phyloP scores from a whole-genome alignment of 345 rosid genomes.

The Citrus hindsii region DNA sequence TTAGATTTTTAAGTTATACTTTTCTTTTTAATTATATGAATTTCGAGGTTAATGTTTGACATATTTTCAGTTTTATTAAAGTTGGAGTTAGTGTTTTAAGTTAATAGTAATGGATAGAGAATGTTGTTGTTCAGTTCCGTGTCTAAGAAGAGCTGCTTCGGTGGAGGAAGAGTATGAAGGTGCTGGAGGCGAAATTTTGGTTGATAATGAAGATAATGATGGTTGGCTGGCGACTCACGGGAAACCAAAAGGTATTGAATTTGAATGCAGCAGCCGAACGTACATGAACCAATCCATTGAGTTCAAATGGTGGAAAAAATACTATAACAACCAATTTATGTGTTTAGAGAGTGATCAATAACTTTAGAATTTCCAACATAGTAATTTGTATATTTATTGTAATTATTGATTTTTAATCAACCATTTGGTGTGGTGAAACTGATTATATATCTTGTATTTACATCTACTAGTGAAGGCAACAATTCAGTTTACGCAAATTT shows the following conservation, averaged over 20 bases:
- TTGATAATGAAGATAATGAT: conserved; percentile 92
- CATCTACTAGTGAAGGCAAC: neutral
- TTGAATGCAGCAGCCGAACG: neutral
- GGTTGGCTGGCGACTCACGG: conserved; percentile 99
- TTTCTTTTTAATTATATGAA: neutral
- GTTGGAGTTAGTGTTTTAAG: neutral
- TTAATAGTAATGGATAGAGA: neutral
- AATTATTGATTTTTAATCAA: neutral
- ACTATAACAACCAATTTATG: neutral
- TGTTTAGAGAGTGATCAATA: neutral
- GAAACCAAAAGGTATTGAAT: conserved; percentile 70
- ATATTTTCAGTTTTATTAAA: neutral
- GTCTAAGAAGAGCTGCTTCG: conserved; percentile 87
- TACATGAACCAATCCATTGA: neutral
- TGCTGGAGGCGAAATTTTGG: conserved; percentile 90
- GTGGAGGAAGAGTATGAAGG: conserved; percentile 93
- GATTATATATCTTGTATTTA: neutral
- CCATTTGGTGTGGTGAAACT: neutral
- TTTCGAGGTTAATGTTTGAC: neutral
- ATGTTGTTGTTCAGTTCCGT: conserved; percentile 59
- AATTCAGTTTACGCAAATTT: neutral
- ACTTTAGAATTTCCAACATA: neutral
- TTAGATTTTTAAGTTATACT: neutral
- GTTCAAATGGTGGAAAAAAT: neutral
- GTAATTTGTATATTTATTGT: neutral